These are phyloP conservation scores for Liriodendron chinense DNA, from an alignment of 164 flowering plant species.

Conservation along the genomic window DNA sequence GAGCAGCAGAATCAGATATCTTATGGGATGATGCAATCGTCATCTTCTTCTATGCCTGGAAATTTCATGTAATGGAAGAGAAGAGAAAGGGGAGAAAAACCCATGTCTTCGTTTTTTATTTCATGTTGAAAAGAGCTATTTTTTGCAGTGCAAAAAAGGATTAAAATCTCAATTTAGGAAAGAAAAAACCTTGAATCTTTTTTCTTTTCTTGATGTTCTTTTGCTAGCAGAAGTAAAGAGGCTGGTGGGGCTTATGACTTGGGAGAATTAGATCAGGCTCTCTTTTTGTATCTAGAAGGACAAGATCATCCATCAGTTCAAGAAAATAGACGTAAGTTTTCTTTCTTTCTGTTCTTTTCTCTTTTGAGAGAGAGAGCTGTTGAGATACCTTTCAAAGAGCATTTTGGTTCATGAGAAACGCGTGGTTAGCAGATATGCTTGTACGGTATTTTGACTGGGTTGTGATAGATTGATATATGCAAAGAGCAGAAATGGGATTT, in stretches of 20 bases:
- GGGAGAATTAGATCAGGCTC: conserved; percentile 96
- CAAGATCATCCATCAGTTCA: conserved; percentile 51
- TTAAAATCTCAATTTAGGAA: not conserved
- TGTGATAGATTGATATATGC: not conserved
- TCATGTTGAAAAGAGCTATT: not conserved
- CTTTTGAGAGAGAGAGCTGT: not conserved
- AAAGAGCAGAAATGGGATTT: conserved; percentile 1
- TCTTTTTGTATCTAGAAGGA: conserved; percentile 83
- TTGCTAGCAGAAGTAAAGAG: conserved; percentile 50
- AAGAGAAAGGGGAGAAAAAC: conserved; percentile 1
- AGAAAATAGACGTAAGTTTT: conserved; percentile 58
- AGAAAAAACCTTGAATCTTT: not conserved
- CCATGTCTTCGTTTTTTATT: not conserved
- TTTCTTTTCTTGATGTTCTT: not conserved
- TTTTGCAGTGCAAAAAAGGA: not conserved
- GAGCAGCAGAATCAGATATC: conserved; percentile 39
- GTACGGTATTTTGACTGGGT: conserved; percentile 62
- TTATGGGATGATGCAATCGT: conserved; percentile 55
- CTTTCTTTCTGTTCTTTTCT: not conserved
- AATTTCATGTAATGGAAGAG: conserved; percentile 57
- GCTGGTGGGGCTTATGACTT: conserved; percentile 68
- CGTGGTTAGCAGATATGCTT: conserved; percentile 34
- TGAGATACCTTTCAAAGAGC: conserved; percentile 4
- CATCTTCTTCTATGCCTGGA: conserved; percentile 38
- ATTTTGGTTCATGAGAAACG: conserved; percentile 42